Evolutionary conservation across 805 yeast species (phyloP).

Genomic region (Sugiyamaella floridensis): DNA sequence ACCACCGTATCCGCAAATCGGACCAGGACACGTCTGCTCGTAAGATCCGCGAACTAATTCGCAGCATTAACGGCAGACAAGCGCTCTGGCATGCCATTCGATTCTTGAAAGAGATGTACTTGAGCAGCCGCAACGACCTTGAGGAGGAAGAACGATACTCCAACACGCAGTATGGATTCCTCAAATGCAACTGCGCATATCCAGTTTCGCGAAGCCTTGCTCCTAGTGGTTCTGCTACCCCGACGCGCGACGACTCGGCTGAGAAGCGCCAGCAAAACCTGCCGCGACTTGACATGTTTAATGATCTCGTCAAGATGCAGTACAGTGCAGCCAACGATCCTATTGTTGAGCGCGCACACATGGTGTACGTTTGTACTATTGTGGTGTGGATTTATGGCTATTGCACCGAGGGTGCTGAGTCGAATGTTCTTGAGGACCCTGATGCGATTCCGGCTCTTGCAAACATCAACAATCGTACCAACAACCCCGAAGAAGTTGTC

Average conservation of each 20-base stretch:
- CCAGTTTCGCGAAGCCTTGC: conserved; percentile 12
- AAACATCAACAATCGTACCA: conserved; percentile 1
- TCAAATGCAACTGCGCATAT: conserved; percentile 15
- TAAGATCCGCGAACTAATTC: conserved; percentile 49
- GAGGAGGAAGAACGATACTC: conserved; percentile 19
- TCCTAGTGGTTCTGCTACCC: conserved; percentile 19
- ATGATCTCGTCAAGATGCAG: conserved; percentile 12
- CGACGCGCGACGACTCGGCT: conserved; percentile 12
- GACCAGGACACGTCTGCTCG: conserved; percentile 45
- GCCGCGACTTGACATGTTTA: conserved; percentile 6
- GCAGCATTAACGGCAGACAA: conserved; percentile 41
- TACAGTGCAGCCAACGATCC: conserved; percentile 24
- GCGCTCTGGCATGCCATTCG: conserved; percentile 56
- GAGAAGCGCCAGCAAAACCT: background rate
- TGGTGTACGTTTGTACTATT: conserved; percentile 24
- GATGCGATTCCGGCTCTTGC: conserved; percentile 2
- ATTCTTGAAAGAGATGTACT: conserved; percentile 54
- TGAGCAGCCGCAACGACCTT: conserved; percentile 43
- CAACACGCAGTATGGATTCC: background rate
- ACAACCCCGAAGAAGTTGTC: conserved; percentile 8
- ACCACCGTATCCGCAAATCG: conserved; percentile 47
- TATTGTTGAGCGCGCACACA: conserved; percentile 26
- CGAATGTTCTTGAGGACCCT: conserved; percentile 13
- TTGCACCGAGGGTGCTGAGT: conserved; percentile 28
- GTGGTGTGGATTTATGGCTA: conserved; percentile 31